Percentiles rank a stretch among this genome's conserved stretches.
Conservation (phyloP, 306 rosid genomes). For the Trichosanthes cucumerina region DNA sequence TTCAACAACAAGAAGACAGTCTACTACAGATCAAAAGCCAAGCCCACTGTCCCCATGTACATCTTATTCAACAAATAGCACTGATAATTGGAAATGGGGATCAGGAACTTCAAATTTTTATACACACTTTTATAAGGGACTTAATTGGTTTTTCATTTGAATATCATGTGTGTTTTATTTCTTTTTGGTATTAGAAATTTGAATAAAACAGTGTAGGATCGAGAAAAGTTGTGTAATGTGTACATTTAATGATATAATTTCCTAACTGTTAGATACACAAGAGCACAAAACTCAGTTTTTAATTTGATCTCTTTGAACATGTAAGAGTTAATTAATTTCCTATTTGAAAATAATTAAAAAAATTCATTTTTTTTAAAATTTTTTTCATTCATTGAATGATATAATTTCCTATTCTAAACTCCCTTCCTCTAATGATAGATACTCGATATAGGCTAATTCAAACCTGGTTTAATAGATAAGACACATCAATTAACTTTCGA, state of each 20-base stretch:
- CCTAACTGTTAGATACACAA: not conserved
- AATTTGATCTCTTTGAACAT: too few species aligned
- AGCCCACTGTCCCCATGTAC: conserved; percentile 60
- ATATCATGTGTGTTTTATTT: not conserved
- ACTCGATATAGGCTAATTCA: too few species aligned
- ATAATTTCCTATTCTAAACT: too few species aligned
- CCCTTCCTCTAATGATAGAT: too few species aligned
- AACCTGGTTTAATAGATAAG: too few species aligned
- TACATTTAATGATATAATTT: not conserved
- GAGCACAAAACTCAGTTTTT: not conserved
- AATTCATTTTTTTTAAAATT: too few species aligned
- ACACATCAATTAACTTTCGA: too few species aligned
- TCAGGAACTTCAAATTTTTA: not conserved
- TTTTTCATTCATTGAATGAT: too few species aligned
- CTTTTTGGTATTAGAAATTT: not conserved
- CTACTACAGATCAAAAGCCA: conserved; percentile 50
- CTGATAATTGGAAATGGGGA: not conserved
- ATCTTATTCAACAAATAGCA: conserved; percentile 15
- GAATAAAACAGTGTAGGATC: not conserved
- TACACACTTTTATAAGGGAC: not conserved
- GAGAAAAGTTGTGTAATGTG: not conserved
- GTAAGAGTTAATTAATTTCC: too few species aligned
- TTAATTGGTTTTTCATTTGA: not conserved
- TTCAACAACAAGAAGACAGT: conserved; percentile 57
- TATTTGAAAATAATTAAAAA: too few species aligned